Evolutionary conservation across 371 early-diverging fungal genomes (phyloP), one percentile per base, ranked within the genome.

Genomic region (Mucor indicus): DNA sequence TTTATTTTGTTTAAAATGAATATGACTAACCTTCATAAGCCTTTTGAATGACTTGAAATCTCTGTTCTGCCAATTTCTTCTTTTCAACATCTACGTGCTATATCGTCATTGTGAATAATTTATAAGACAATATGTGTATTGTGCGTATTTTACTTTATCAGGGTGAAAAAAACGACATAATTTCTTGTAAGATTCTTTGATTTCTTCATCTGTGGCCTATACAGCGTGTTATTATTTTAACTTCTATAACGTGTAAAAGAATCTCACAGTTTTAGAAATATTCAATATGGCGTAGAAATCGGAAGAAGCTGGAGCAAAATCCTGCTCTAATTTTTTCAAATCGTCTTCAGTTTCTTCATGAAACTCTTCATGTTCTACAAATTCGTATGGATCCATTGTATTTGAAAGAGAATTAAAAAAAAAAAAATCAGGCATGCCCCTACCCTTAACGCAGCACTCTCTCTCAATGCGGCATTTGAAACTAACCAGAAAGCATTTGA

Each of bases 261-360:
- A n/a, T n/a, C 65, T 49, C 72, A 89, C 94, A 44, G 69, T 79
- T 53, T 81, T 85, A 10, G 87, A 74, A 31, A 95, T 76, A 54
- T 93, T 95, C 36, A 95, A 73, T 21, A 91, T 72, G 9, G 84
- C 89, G 59, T 95, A 95, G 68, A 81, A 87, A 70, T 92, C 91
- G 25, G 72, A 49, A 32, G 75, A 46, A 20, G 71, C 65, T 5
- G 83, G 79, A 19, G 65, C 60, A 17, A 76, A 57, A 24, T 76
- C 76, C 20, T 57, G 44, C 30, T 76, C 77, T 8, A 76, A 38
- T 23, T 62, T 51, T 3, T 63, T 55, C 17, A 82, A 48, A 16
- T 77, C 77, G 23, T 75, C 70, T 44, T 79, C 79, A 4, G 9
- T 53, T 11, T 53, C 48, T 15, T 59, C 41, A 17, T 44, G 44